Evolutionary conservation across 192 early-diverging fungal species (phyloP).

Genomic region (Dispira simplex): DNA sequence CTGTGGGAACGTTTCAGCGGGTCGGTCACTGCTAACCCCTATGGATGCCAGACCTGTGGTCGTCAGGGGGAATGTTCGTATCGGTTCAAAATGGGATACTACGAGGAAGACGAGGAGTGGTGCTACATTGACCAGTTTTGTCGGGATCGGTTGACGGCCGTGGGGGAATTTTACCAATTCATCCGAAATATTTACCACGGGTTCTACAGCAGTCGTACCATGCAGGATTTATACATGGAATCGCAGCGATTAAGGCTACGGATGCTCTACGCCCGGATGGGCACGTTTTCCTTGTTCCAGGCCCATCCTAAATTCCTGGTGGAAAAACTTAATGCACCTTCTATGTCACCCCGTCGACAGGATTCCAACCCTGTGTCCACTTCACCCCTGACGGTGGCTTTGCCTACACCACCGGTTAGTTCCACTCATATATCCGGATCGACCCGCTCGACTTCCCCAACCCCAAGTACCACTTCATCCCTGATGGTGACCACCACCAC

Average conservation of each 20-base stretch:
- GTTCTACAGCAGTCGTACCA: constrained; percentile 51
- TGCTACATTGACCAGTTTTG: constrained; percentile 67
- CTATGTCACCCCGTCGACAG: not conserved
- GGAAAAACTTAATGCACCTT: not conserved
- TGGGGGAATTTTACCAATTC: constrained; percentile 94
- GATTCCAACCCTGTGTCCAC: not conserved
- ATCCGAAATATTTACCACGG: constrained; percentile 81
- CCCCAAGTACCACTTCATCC: not conserved
- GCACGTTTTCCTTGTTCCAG: constrained; percentile 23
- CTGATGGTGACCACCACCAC: no score
- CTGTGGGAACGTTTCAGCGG: constrained; percentile 35
- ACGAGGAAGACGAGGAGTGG: constrained; percentile 47
- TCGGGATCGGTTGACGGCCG: constrained; percentile 82
- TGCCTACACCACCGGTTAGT: not conserved
- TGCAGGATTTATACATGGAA: constrained; percentile 76
- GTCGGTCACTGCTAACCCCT: constrained; percentile 21
- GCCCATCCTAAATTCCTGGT: not conserved
- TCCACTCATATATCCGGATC: not conserved
- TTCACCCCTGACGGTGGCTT: not conserved
- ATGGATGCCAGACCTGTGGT: constrained; percentile 33
- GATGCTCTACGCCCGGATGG: constrained; percentile 81
- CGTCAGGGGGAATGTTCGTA: constrained; percentile 33
- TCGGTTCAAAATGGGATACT: constrained; percentile 51
- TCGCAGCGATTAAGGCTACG: constrained; percentile 72
- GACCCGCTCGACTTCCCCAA: not conserved